Evolutionary conservation across 148 eudicot genomes (phyloP).

Genomic region (Amaranthus palmeri): DNA sequence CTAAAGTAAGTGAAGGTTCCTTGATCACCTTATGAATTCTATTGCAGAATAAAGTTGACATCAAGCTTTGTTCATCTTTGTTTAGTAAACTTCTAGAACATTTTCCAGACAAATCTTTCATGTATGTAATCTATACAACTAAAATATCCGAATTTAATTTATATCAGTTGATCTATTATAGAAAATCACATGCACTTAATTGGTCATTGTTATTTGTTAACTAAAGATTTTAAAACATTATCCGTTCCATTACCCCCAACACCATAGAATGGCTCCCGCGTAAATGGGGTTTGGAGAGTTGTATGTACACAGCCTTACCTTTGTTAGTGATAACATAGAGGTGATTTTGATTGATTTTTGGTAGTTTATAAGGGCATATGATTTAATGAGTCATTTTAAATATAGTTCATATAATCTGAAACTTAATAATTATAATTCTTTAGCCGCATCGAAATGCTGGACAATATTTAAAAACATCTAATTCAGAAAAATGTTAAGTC

Average conservation of each 20-base stretch:
- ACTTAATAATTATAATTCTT: too few relatives aligned
- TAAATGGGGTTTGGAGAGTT: too few relatives aligned
- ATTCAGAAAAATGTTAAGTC: not conserved
- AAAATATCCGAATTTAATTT: not conserved
- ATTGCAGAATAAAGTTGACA: not conserved
- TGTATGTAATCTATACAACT: not conserved
- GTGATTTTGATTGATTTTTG: too few relatives aligned
- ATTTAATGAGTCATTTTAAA: too few relatives aligned
- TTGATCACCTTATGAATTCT: not conserved
- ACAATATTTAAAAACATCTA: not conserved
- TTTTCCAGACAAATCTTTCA: not conserved
- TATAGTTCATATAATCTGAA: too few relatives aligned
- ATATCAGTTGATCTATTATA: not conserved
- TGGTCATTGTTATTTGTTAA: not conserved
- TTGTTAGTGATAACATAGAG: too few relatives aligned
- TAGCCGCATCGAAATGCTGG: too few relatives aligned
- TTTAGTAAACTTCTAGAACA: not conserved
- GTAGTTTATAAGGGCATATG: too few relatives aligned
- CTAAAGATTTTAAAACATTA: not conserved
- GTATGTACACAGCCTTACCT: too few relatives aligned
- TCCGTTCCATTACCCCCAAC: too few relatives aligned
- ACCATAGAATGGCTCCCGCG: too few relatives aligned
- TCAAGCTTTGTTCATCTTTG: not conserved
- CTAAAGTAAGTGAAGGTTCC: conserved; percentile 47
- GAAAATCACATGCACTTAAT: not conserved